Evolutionary conservation across 108 stramenopile genomes (phyloP).

Genomic region (Cyclotella distinguenda): DNA sequence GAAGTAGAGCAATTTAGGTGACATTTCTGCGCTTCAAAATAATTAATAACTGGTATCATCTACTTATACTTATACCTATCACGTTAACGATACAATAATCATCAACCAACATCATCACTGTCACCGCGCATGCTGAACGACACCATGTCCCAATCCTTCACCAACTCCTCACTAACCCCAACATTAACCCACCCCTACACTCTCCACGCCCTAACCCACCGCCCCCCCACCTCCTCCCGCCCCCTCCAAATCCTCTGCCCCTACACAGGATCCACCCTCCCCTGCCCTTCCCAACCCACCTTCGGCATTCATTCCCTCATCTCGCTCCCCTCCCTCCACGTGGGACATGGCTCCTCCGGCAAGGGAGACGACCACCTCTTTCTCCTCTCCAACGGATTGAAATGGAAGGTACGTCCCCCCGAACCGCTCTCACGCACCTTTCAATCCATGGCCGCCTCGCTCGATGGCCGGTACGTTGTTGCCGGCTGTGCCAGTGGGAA

Average conservation of each 20-base stretch:
- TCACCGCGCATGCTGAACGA: too few relatives aligned
- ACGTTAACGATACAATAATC: too few relatives aligned
- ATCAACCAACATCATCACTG: too few relatives aligned
- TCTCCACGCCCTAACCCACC: conserved; percentile 28
- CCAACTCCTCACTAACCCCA: conserved; percentile 3
- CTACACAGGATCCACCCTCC: conserved; percentile 43
- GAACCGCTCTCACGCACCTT: conserved; percentile 56
- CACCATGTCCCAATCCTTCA: background rate
- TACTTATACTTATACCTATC: too few relatives aligned
- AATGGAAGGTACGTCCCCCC: conserved; percentile 75
- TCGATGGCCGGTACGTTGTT: conserved; percentile 67
- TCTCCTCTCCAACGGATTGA: conserved; percentile 10
- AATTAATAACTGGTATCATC: too few relatives aligned
- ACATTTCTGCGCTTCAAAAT: too few relatives aligned
- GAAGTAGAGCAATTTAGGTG: too few relatives aligned
- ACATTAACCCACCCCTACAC: conserved; percentile 22
- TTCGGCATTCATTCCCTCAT: background rate
- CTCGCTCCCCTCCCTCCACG: conserved; percentile 3
- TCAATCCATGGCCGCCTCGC: conserved; percentile 52
- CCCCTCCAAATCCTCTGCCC: conserved; percentile 43
- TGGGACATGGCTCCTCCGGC: conserved; percentile 29
- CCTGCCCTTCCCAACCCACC: conserved; percentile 7
- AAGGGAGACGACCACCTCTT: conserved; percentile 39
- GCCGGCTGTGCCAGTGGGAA: conserved; percentile 64
- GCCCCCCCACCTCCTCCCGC: conserved; percentile 15